Conservation (phyloP, 768 basidiomycete genomes). For the Dacryopinax primogenitus region DNA sequence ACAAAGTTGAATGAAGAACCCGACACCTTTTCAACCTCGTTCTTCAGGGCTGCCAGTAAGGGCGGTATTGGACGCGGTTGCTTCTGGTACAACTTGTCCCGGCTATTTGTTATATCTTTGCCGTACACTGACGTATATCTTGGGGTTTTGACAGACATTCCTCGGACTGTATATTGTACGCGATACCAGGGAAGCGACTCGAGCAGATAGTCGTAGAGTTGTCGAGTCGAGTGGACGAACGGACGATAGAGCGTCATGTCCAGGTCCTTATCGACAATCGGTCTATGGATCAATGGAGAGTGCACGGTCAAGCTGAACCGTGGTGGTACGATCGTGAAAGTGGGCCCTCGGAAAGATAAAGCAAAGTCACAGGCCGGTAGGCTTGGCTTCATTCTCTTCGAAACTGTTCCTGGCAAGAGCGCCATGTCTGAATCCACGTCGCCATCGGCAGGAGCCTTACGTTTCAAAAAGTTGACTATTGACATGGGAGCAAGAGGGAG, state of each 20-base stretch:
- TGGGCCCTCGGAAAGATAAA: neutral
- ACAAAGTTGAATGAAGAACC: slow-evolving; percentile 26
- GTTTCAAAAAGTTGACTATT: neutral
- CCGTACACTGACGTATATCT: slow-evolving; percentile 26
- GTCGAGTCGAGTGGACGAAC: slow-evolving; percentile 19
- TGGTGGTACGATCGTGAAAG: neutral
- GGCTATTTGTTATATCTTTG: slow-evolving; percentile 21
- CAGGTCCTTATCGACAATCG: slow-evolving; percentile 14
- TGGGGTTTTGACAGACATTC: slow-evolving; percentile 23
- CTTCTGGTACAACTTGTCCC: slow-evolving; percentile 21
- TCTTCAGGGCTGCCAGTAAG: slow-evolving; percentile 20
- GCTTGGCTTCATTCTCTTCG: neutral
- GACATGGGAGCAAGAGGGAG: neutral
- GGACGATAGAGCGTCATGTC: slow-evolving; percentile 23
- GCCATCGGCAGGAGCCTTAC: neutral
- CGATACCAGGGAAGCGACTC: slow-evolving; percentile 24
- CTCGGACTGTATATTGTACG: slow-evolving; percentile 23
- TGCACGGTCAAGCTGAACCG: neutral
- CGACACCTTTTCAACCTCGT: slow-evolving; percentile 22
- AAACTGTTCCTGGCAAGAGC: neutral
- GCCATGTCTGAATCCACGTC: neutral
- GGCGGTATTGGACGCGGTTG: slow-evolving; percentile 25
- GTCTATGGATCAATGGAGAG: neutral
- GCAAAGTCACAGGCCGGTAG: neutral
- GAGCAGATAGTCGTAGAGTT: slow-evolving; percentile 21